Evolutionary conservation across 2,329 filamentous ascomycete genomes (phyloP).

Genomic region (Arachnomyces sp.): DNA sequence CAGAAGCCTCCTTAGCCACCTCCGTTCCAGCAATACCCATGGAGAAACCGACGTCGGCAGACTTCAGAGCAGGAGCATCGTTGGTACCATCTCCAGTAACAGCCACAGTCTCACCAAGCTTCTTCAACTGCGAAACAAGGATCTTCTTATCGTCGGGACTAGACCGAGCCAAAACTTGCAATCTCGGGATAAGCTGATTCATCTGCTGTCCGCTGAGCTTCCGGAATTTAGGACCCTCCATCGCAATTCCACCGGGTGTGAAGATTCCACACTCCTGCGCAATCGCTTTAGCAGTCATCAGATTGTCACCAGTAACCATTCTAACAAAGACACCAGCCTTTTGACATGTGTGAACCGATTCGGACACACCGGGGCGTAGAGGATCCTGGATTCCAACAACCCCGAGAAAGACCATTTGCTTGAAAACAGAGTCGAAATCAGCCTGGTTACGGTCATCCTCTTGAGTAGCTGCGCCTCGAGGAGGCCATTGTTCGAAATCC

Average conservation of each 20-base stretch:
- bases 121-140: constrained; percentile 52
- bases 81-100: constrained; percentile 60
- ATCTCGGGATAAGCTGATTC: constrained; percentile 48
- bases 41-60: constrained; percentile 59
- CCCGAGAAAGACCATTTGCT: constrained; percentile 58
- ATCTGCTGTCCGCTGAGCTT: constrained; percentile 53
- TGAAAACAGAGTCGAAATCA: constrained; percentile 59
- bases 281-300: constrained; percentile 64
- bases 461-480: constrained; percentile 48
- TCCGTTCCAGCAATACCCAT: constrained; percentile 62
- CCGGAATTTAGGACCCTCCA: constrained; percentile 62
- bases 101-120: constrained; percentile 56
- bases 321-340: constrained; percentile 69
- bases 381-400: constrained; percentile 78
- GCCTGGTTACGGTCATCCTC: constrained; percentile 54
- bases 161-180: constrained; percentile 58
- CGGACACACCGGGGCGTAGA: constrained; percentile 62
- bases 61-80: constrained; percentile 57
- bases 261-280: constrained; percentile 65
- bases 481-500: constrained; percentile 80
- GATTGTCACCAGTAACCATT: constrained; percentile 71
- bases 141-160: constrained; percentile 61
- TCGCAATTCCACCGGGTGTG: constrained; percentile 49
- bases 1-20: constrained; percentile 60
- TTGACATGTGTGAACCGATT: constrained; percentile 66